phyloP scores from a whole-genome alignment of 2,329 filamentous ascomycete genomes.

The Penicillium hesseltinei region DNA sequence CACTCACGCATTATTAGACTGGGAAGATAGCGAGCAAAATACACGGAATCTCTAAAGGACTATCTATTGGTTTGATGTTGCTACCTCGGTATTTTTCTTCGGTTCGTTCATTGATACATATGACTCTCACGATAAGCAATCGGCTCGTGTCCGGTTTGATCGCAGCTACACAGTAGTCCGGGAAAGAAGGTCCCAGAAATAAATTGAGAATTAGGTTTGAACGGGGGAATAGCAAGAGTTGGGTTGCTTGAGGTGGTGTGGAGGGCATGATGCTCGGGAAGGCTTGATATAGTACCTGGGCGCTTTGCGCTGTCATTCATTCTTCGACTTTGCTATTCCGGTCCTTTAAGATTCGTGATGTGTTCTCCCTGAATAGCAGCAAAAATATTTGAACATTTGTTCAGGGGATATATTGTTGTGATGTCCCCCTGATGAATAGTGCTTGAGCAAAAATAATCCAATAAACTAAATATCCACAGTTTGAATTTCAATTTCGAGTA shows the following conservation, averaged over 20 bases:
- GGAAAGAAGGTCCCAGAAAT: neutral
- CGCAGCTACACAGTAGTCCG: neutral
- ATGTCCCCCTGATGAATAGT: neutral
- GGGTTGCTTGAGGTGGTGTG: neutral
- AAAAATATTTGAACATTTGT: neutral
- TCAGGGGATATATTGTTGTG: neutral
- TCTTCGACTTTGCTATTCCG: neutral
- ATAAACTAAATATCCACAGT: neutral
- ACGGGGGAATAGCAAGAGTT: neutral
- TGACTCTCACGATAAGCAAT: neutral
- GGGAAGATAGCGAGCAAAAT: neutral
- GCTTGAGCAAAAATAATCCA: neutral
- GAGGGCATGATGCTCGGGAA: no score
- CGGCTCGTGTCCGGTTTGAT: neutral
- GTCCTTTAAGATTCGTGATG: neutral
- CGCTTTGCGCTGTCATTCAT: neutral
- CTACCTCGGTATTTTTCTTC: neutral
- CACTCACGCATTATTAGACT: conserved; percentile 6
- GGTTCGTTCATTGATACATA: neutral
- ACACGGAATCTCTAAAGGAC: neutral
- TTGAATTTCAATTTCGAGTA: neutral
- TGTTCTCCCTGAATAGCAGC: no score
- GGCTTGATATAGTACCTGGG: neutral
- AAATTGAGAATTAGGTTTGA: neutral
- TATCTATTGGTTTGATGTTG: neutral